Base-by-base conservation (phyloP, 1,284 basidiomycete genomes). In the Leccinum pachyderme region DNA sequence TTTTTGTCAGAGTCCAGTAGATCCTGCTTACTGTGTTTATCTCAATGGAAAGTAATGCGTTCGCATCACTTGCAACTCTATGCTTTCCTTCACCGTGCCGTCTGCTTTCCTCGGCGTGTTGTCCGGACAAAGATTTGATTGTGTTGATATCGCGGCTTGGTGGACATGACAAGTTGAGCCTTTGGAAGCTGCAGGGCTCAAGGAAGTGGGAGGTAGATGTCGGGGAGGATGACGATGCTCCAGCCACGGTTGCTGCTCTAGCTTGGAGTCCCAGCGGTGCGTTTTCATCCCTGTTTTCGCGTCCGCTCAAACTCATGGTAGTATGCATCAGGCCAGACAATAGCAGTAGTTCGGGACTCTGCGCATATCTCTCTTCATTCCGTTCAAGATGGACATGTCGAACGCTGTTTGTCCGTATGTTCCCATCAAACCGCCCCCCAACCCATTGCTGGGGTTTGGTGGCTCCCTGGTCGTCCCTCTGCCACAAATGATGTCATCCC, bases 191-290 rank as follows among this genome's bases (percentile, higher is more conserved):
- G 68, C 84, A 88, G 62, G 89, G 89, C 13, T 73, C 81, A 4
- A 90, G 84, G 68, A 84, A 86, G 59, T 93, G 89, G 89, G 89
- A 92, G 64, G 76, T 88, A 29, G 84, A 86, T 61, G 75, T 87
- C 48, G 80, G 77, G 35, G 61, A 66, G 13, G 73, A 77, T 47
- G 74, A 75, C 44, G 75, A 75, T 51, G 66, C 71, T 51, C 66
- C 66, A 33, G 77, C 81, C 49, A 76, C 79, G 50, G 78, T 89
- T 35, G 75, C 81, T 29, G 82, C 76, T 54, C 63, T 92, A 43
- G 80, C 81, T 18, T 93, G 90, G 90, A 90, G 89, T 69, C 89
- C 90, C 4, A 87, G 88, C 70, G 88, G 89, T 89, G 72, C 60
- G 76, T 61, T 43, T 22, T 51, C 47, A 35, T 54, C 54, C 33